A percentile compares a stretch with the other conserved stretches of the same genome.
Evolutionary conservation across 805 yeast genomes (phyloP).

Genomic region (Ogataea populi-albae): DNA sequence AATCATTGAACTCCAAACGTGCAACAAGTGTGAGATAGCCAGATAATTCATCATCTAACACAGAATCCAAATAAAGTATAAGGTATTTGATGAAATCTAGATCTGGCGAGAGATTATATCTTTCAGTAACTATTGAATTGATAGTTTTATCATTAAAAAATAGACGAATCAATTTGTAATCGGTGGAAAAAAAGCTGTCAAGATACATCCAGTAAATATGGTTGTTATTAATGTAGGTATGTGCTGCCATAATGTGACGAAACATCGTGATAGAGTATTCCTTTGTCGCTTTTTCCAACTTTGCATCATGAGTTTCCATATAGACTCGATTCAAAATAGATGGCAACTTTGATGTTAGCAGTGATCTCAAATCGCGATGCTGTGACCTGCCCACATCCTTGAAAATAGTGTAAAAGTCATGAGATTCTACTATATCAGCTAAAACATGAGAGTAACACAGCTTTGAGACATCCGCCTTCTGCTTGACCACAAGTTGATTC

Average conservation of each 20-base stretch:
- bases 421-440: conserved; percentile 10
- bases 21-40: conserved; percentile 7
- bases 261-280: conserved; percentile 8
- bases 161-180: conserved; percentile 1
- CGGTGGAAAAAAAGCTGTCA: conserved; percentile 5
- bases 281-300: conserved; percentile 5
- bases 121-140: conserved; percentile 1
- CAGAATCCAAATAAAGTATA: conserved; percentile 2
- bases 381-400: conserved; percentile 1
- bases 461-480: conserved; percentile 4
- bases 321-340: conserved; percentile 15
- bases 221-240: background rate
- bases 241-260: background rate
- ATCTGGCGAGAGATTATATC: conserved; percentile 5
- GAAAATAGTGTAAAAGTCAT: conserved; percentile 3
- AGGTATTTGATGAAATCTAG: conserved; percentile 7
- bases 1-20: conserved; percentile 7
- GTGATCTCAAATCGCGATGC: conserved; percentile 11
- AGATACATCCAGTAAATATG: conserved; percentile 13
- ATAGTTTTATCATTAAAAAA: conserved; percentile 4
- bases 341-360: conserved; percentile 15
- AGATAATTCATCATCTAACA: background rate
- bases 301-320: conserved; percentile 6
- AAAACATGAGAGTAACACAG: conserved; percentile 7
- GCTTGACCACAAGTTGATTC: conserved; percentile 18